Base-by-base conservation (phyloP, 257 asterid species). In the Salvia splendens region DNA sequence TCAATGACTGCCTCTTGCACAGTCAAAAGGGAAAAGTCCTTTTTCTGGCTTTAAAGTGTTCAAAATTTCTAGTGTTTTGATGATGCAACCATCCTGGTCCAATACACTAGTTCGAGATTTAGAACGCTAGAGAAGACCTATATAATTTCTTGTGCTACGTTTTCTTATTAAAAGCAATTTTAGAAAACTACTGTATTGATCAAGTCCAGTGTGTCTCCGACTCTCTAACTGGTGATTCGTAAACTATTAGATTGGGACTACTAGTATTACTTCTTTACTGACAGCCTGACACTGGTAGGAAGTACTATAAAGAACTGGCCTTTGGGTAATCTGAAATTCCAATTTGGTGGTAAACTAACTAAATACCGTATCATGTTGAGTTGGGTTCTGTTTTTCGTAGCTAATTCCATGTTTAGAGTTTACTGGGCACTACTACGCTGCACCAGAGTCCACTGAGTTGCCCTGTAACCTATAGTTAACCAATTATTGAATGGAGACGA, bases 301-400 rank as follows among this genome's bases (percentile, higher is more conserved):
- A 64, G 11, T 46, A 33, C n/a, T n/a, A n/a, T 15, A 20, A 47
- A 28, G 9, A 28, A 67, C 16, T 9, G 53, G 67, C 40, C 8
- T 46, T 41, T 24, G 46, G 53, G 55, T 43, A 32, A 72, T 77
- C 49, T 42, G 60, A 67, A 70, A 15, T 30, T 55, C 41, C 35
- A 47, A 5, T 42, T 35, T 46, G 43, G 49, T 36, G 17, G 35
- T 55, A 41, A 43, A 41, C 51, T 42, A 49, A 33, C 52, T 20
- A 33, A 17, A 32, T 7, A n/a, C 56, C 32, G 15, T 48, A 41
- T 20, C 53, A 42, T 48, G 61, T 38, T 16, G 56, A 62, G 72
- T 43, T 45, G 62, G 47, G 36, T 69, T 69, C 45, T 48, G 68
- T 54, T 12, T 33, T 40, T 17, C 38, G 46, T 59, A 61, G 35